Base-by-base conservation (phyloP, 2,329 filamentous ascomycete genomes). In the Cladophialophora psammophila region DNA sequence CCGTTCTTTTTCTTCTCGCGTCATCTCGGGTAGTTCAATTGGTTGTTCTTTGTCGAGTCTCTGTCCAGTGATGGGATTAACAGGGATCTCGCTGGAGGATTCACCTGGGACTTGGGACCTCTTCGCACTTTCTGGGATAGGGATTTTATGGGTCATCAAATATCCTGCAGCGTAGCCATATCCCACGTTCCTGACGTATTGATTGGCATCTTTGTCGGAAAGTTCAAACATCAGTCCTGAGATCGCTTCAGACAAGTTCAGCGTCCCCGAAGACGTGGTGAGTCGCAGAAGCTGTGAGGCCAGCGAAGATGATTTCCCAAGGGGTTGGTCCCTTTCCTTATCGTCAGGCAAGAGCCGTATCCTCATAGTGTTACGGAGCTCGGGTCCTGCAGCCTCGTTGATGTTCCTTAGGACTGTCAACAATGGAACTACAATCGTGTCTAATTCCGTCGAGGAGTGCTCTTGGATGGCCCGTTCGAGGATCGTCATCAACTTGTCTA, bases 161-260 rank as follows among this genome's bases (percentile, higher is more conserved):
- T 95, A 97, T 0, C 95, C 95, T 0, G 93, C 92, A 0, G 95
- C 95, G 75, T 92, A 97, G 0, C 95, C 95, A 76, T 97, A 99
- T 0, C 95, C 95, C 12, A 99, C 92, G 72, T 97, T 97, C 60
- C 91, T 86, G 0, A 98, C 91, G 74, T 97, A 95, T 35, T 85
- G 90, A 15, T 85, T 86, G 0, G 94, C 87, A 73, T 97, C 89
- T 73, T 89, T 91, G 70, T 90, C 90, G 0, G 93, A 97, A 34
- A 98, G 84, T 71, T 96, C 91, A 76, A 96, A 99, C 68, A 97
- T 86, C 31, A 99, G 83, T 35, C 90, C 85, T 0, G 91, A 91
- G 60, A 96, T 90, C 18, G 87, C 87, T 55, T 91, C 88, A 18
- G 93, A 88, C 2, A 97, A 81, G 45, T 89, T 88, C 0, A 92